These are phyloP conservation scores for Pelargonium fulgidum DNA, from an alignment of 441 rosid genomes.

Conservation along the genomic window DNA sequence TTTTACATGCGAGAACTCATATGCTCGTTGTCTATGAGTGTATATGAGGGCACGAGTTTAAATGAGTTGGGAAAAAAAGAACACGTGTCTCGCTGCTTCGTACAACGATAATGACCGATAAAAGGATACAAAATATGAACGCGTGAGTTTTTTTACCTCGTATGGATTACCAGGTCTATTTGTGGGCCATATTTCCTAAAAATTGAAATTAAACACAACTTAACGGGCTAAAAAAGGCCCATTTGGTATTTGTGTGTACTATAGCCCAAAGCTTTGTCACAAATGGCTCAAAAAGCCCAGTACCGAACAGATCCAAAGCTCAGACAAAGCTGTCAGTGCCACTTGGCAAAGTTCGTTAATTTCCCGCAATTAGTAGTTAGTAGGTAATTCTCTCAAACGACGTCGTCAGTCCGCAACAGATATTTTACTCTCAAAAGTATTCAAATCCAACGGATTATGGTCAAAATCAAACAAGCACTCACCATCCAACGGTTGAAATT, in stretches of 20 bases:
- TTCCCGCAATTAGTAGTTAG: neutral
- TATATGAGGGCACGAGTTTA: no score
- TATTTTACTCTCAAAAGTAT: neutral
- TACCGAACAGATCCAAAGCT: neutral
- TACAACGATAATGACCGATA: no score
- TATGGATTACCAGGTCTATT: no score
- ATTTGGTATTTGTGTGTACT: neutral
- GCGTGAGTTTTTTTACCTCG: no score
- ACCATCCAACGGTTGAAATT: conserved; percentile 33
- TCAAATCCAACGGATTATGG: conserved; percentile 29
- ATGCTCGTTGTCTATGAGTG: no score
- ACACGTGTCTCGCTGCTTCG: no score
- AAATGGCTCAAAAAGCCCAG: neutral
- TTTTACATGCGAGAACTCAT: no score
- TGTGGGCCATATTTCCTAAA: no score
- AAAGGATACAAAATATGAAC: no score
- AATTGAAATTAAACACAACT: no score
- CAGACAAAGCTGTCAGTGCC: neutral
- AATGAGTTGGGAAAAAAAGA: no score
- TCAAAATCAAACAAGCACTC: conserved; percentile 7
- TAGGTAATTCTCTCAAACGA: neutral
- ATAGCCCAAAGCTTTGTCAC: neutral
- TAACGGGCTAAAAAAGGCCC: no score
- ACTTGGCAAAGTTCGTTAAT: conserved; percentile 4
- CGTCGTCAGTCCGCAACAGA: neutral